Percentiles rank a stretch among this genome's conserved stretches.
Evolutionary conservation across 805 yeast species (phyloP).

Genomic region (Candida pini): DNA sequence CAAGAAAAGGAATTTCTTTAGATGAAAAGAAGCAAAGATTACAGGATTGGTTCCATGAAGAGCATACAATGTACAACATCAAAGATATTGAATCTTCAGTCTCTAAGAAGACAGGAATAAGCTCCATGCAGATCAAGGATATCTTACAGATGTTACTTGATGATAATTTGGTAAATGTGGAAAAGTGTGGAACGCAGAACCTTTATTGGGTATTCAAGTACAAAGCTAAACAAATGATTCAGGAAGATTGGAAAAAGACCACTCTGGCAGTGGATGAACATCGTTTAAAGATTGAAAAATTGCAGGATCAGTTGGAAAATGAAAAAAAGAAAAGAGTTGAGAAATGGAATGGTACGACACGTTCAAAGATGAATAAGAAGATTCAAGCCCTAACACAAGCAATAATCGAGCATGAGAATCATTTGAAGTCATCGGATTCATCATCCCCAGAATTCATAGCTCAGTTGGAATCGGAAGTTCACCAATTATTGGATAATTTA

Average conservation of each 20-base stretch:
- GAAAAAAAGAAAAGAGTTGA: conserved; percentile 2
- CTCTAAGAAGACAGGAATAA: conserved; percentile 41
- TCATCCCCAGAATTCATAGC: conserved; percentile 1
- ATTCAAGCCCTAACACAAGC: conserved; percentile 2
- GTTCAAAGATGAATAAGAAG: no score
- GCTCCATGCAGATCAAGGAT: conserved; percentile 52
- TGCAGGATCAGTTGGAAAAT: conserved; percentile 11
- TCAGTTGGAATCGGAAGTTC: background rate
- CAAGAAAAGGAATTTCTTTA: conserved; percentile 22
- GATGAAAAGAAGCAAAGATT: conserved; percentile 37
- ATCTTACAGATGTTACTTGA: conserved; percentile 41
- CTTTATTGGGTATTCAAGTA: conserved; percentile 46
- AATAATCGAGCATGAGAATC: background rate
- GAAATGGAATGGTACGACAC: background rate
- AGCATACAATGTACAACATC: conserved; percentile 38
- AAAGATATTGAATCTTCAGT: conserved; percentile 47
- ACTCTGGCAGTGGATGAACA: background rate
- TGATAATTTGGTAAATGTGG: conserved; percentile 43
- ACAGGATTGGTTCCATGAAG: conserved; percentile 33
- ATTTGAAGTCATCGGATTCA: background rate
- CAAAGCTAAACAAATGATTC: conserved; percentile 15
- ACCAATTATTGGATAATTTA: conserved; percentile 4
- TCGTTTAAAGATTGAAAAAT: conserved; percentile 3
- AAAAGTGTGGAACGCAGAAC: conserved; percentile 51
- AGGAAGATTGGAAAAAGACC: conserved; percentile 7